These are phyloP conservation scores for Curvularia sp. DNA, from an alignment of 2,329 filamentous ascomycete genomes.

Conservation along the genomic window DNA sequence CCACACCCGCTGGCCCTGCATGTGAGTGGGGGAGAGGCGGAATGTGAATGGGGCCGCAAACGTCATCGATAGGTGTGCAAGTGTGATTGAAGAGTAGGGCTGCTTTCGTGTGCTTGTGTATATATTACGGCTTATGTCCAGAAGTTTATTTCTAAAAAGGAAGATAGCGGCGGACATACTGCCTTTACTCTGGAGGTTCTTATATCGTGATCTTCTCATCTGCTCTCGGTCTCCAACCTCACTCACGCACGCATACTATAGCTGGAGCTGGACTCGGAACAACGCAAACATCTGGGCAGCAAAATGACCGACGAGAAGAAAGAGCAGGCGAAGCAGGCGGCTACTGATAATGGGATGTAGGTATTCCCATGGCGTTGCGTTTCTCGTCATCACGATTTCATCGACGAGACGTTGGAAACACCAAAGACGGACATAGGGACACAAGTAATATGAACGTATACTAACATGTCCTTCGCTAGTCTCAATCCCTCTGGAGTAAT, in stretches of 20 bases:
- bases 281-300: background rate
- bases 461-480: conserved; percentile 9
- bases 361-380: background rate
- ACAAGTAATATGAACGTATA: background rate
- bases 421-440: background rate
- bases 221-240: too few relatives aligned
- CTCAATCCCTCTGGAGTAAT: conserved; percentile 27
- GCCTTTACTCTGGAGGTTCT: background rate
- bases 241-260: background rate
- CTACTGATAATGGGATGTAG: conserved; percentile 28
- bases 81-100: background rate
- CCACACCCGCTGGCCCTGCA: conserved; percentile 2
- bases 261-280: background rate
- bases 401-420: background rate
- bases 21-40: background rate
- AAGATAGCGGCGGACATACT: background rate
- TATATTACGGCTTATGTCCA: background rate
- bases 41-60: background rate
- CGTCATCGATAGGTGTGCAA: conserved; percentile 16
- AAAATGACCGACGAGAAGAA: conserved; percentile 33
- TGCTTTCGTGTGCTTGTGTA: conserved; percentile 1
- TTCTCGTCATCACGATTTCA: too few relatives aligned
- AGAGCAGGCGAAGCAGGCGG: conserved; percentile 23
- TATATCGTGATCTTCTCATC: background rate
- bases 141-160: background rate